Percentiles rank a stretch among this genome's conserved stretches.
phyloP scores from a whole-genome alignment of 345 rosid genomes.

The Dimocarpus longan region DNA sequence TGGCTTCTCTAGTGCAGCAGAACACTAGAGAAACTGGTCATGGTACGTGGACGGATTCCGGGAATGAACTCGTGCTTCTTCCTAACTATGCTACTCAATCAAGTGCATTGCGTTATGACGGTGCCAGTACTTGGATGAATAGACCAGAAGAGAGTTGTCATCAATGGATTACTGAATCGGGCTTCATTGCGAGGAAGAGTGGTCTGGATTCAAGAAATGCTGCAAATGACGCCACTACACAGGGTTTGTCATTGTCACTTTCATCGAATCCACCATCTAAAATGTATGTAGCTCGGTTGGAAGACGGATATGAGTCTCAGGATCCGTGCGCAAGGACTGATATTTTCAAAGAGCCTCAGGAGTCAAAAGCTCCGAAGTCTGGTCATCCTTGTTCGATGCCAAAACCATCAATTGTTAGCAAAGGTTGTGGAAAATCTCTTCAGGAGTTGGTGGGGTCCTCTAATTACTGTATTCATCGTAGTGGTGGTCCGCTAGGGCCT shows the following conservation, averaged over 20 bases:
- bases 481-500: constrained; percentile 66
- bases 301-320: constrained; percentile 24
- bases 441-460: constrained; percentile 34
- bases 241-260: constrained; percentile 56
- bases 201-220: constrained; percentile 18
- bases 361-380: constrained; percentile 18
- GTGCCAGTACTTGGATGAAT: constrained; percentile 22
- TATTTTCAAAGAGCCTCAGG: constrained; percentile 24
- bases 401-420: constrained; percentile 30
- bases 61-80: constrained; percentile 34
- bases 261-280: constrained; percentile 43
- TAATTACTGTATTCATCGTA: constrained; percentile 22
- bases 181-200: constrained; percentile 25
- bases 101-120: constrained; percentile 9
- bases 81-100: constrained; percentile 37
- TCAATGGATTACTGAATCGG: constrained; percentile 34
- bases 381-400: constrained; percentile 17
- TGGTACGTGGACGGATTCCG: constrained; percentile 24
- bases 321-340: constrained; percentile 11
- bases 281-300: constrained; percentile 22
- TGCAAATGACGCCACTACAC: constrained; percentile 28
- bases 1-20: constrained; percentile 20
- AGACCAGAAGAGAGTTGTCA: constrained; percentile 23
- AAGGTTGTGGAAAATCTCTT: constrained; percentile 34
- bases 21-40: constrained; percentile 19